Percentiles rank a stretch among this genome's conserved stretches.
Evolutionary conservation across 805 yeast genomes (phyloP).

Genomic region (Groenewaldozyma salmanticensis): DNA sequence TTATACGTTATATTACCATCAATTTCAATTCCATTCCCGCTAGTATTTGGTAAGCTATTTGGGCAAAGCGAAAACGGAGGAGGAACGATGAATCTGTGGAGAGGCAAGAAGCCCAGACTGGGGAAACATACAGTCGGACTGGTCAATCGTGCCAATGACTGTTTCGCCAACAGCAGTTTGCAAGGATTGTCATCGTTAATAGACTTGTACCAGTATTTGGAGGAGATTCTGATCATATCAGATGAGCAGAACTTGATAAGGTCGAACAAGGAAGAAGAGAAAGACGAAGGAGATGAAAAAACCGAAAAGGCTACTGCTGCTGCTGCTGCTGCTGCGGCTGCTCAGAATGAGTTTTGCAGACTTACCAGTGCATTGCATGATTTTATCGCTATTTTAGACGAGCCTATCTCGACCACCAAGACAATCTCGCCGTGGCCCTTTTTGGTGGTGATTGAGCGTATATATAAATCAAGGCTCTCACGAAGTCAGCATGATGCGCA

Average conservation of each 20-base stretch:
- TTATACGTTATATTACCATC: constrained; percentile 4
- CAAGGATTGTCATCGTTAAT: constrained; percentile 42
- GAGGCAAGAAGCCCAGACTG: constrained; percentile 24
- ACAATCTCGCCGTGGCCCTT: constrained; percentile 72
- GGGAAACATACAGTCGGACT: constrained; percentile 63
- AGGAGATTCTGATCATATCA: not conserved
- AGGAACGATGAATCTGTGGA: constrained; percentile 3
- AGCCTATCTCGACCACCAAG: constrained; percentile 43
- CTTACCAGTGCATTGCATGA: constrained; percentile 17
- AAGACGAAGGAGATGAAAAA: not conserved
- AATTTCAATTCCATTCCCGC: constrained; percentile 2
- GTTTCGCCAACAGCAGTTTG: constrained; percentile 83
- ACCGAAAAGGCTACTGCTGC: not conserved
- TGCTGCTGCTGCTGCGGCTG: constrained; percentile 1
- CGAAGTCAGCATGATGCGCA: constrained; percentile 91
- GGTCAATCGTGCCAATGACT: constrained; percentile 73
- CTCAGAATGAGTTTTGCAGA: constrained; percentile 5
- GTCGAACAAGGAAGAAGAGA: not conserved
- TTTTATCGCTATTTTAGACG: constrained; percentile 40
- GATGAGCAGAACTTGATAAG: not conserved
- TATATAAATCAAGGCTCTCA: constrained; percentile 65
- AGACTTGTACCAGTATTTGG: constrained; percentile 17
- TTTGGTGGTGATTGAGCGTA: constrained; percentile 58
- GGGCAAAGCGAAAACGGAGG: not conserved
- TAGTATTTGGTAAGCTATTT: constrained; percentile 1